Percentiles rank a stretch among this genome's conserved stretches.
Conservation (phyloP, 1,139 yeast species). For the Candida tropicalis region DNA sequence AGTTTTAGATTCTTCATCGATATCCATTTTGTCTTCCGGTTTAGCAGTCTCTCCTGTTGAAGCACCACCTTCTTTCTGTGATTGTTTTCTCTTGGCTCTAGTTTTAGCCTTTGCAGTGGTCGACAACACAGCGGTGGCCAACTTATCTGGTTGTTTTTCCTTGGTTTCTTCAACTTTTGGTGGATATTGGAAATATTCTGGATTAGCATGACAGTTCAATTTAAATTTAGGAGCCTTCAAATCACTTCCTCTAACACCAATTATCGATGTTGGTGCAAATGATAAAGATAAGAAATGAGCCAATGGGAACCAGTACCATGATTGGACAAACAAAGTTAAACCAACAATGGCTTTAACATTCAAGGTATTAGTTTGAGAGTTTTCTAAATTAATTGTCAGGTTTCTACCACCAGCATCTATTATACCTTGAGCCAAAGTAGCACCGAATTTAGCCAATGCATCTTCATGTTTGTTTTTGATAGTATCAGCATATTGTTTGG, state of each 20-base stretch:
- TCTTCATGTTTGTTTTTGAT: slow-evolving; percentile 90
- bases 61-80: slow-evolving; percentile 49
- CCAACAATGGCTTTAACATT: slow-evolving; percentile 94
- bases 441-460: slow-evolving; percentile 97
- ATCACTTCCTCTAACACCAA: slow-evolving; percentile 76
- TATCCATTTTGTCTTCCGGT: slow-evolving; percentile 33
- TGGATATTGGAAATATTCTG: slow-evolving; percentile 85
- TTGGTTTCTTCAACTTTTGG: slow-evolving; percentile 81
- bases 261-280: slow-evolving; percentile 87
- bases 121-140: slow-evolving; percentile 90
- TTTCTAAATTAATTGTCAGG: slow-evolving; percentile 90
- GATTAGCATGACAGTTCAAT: slow-evolving; percentile 78
- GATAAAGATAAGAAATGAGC: slow-evolving; percentile 92
- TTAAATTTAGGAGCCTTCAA: slow-evolving; percentile 85
- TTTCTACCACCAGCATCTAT: slow-evolving; percentile 99
- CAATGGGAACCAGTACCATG: slow-evolving; percentile 99
- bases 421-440: slow-evolving; percentile 95
- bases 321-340: slow-evolving; percentile 83
- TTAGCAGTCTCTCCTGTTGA: slow-evolving; percentile 26
- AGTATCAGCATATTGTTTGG: slow-evolving; percentile 73
- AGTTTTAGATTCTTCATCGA: slow-evolving; percentile 28
- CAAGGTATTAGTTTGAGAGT: slow-evolving; percentile 86
- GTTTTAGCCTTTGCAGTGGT: slow-evolving; percentile 93
- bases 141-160: slow-evolving; percentile 84
- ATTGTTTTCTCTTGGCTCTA: slow-evolving; percentile 77